Evolutionary conservation across 768 basidiomycete genomes (phyloP).

Genomic region (Lactarius pseudohatsudake): DNA sequence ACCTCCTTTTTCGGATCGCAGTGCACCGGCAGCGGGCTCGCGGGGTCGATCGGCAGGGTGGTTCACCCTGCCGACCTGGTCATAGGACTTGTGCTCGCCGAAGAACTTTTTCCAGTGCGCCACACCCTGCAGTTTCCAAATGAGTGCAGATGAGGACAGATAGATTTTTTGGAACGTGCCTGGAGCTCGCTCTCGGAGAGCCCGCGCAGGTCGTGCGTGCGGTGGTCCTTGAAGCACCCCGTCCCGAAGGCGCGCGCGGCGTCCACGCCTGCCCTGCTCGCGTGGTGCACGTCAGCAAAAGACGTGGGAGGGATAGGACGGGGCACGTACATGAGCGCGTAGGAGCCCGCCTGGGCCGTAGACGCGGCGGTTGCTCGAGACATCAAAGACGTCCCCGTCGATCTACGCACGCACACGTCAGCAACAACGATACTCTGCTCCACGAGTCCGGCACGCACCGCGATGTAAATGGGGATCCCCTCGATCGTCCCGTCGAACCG

Average conservation of each 20-base stretch:
- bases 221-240: constrained; percentile 88
- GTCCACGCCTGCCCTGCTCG: constrained; percentile 72
- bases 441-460: constrained; percentile 44
- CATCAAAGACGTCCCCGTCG: constrained; percentile 91
- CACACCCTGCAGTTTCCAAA: constrained; percentile 52
- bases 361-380: constrained; percentile 66
- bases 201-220: constrained; percentile 88
- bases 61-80: constrained; percentile 70
- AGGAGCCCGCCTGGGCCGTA: constrained; percentile 91
- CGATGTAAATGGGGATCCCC: constrained; percentile 76
- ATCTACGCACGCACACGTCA: constrained; percentile 48
- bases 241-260: constrained; percentile 93
- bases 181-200: constrained; percentile 66
- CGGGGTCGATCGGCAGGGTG: constrained; percentile 78
- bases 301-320: no score
- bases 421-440: no score
- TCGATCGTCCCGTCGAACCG: constrained; percentile 69
- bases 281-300: not conserved
- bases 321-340: constrained; percentile 60
- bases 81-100: constrained; percentile 74
- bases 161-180: constrained; percentile 44
- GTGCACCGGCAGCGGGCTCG: constrained; percentile 68
- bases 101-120: constrained; percentile 93
- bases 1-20: constrained; percentile 63
- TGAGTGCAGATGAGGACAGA: not conserved